These are phyloP conservation scores for Neurospora tetraspora DNA, from an alignment of 495 filamentous ascomycete species.

Conservation along the genomic window DNA sequence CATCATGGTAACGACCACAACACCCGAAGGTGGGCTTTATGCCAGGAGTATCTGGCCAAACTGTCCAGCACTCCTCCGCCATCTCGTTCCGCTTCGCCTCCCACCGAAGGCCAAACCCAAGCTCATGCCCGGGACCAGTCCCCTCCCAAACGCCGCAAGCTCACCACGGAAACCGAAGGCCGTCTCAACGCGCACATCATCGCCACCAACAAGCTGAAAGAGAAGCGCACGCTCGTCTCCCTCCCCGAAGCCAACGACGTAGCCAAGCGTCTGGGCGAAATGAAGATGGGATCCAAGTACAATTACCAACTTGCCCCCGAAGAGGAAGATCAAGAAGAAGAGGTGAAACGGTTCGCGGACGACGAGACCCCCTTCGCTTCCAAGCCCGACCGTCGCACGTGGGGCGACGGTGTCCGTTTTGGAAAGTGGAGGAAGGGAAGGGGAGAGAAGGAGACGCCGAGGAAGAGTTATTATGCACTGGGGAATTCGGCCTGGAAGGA, in stretches of 20 bases:
- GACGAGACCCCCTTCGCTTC: not conserved
- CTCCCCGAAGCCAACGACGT: slow-evolving; percentile 66
- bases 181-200: not conserved
- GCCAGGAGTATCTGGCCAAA: not conserved
- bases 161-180: not conserved
- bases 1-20: not conserved
- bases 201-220: not conserved
- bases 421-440: not conserved
- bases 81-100: not conserved
- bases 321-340: not conserved
- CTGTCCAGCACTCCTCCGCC: not conserved
- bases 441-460: not conserved
- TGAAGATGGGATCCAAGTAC: slow-evolving; percentile 13
- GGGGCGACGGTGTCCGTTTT: not conserved
- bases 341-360: not conserved
- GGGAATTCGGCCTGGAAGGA: not conserved
- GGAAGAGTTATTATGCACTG: not conserved
- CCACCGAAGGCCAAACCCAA: not conserved
- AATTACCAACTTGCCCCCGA: slow-evolving; percentile 3
- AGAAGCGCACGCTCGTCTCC: slow-evolving; percentile 53
- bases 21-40: not conserved
- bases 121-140: not conserved
- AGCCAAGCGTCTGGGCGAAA: slow-evolving; percentile 48
- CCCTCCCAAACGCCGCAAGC: not conserved
- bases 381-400: not conserved